These are phyloP conservation scores for Cenchrus americanus DNA, from an alignment of 176 grass and related monocot species.

Conservation along the genomic window DNA sequence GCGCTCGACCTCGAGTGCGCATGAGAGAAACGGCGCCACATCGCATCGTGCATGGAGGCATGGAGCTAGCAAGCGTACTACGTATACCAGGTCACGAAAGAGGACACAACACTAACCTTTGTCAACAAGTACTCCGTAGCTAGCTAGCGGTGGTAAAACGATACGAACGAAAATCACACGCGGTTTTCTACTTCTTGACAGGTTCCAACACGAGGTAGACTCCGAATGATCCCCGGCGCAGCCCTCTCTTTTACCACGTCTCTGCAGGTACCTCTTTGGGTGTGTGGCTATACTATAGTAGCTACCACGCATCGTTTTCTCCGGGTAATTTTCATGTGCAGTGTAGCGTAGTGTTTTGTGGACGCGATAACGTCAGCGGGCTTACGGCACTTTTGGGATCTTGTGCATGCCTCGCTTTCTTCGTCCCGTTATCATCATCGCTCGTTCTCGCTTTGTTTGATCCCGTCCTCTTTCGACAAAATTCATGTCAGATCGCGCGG, in stretches of 20 bases:
- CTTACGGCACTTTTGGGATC: conserved; percentile 14
- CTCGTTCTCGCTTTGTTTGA: conserved; percentile 36
- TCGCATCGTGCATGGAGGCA: not conserved
- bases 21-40: not conserved
- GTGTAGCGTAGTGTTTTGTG: not conserved
- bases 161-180: not conserved
- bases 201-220: conserved; percentile 12
- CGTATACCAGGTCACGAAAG: not conserved
- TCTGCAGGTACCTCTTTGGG: not conserved
- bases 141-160: not conserved
- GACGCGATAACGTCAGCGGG: not conserved
- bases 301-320: not conserved
- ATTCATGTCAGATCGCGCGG: not conserved
- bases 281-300: not conserved
- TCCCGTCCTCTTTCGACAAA: conserved; percentile 25
- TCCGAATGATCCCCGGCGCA: too few relatives aligned
- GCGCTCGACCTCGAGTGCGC: not conserved
- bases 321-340: not conserved
- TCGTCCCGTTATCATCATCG: too few relatives aligned
- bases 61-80: not conserved
- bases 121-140: not conserved
- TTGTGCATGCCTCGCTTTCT: not conserved
- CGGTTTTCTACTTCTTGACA: conserved; percentile 38
- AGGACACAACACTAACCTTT: not conserved
- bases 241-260: conserved; percentile 15